phyloP scores from a whole-genome alignment of 2,329 filamentous ascomycete genomes.

The Pyricularia grisea region DNA sequence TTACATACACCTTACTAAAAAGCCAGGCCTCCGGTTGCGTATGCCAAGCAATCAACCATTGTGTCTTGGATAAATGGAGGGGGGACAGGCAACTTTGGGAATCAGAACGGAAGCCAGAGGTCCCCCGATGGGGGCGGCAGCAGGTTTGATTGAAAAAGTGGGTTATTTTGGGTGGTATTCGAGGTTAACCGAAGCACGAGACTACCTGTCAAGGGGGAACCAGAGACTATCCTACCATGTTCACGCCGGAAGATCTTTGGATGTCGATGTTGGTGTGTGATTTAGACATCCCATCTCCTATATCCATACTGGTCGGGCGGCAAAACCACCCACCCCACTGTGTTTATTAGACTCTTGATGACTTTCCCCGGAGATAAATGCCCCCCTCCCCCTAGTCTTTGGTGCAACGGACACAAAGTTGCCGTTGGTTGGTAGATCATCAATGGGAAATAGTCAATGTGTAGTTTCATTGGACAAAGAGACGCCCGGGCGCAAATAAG shows the following conservation, averaged over 20 bases:
- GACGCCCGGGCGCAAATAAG: background rate
- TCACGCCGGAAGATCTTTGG: background rate
- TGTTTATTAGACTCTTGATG: background rate
- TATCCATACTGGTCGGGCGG: too few relatives aligned
- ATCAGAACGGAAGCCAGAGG: background rate
- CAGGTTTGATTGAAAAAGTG: background rate
- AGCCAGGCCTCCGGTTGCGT: background rate
- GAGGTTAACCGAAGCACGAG: background rate
- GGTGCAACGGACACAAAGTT: background rate
- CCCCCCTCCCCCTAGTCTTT: background rate
- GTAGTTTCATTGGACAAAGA: background rate
- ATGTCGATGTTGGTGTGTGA: too few relatives aligned
- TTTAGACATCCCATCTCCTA: too few relatives aligned
- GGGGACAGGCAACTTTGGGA: background rate
- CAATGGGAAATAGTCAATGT: background rate
- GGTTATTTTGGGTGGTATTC: background rate
- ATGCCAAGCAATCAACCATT: background rate
- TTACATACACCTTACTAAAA: background rate
- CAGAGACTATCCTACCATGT: background rate
- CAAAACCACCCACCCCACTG: background rate
- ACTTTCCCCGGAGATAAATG: background rate
- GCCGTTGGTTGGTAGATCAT: background rate
- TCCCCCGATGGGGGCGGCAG: background rate
- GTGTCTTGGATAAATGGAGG: background rate
- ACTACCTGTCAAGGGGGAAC: background rate